Conservation (phyloP, 2,329 filamentous ascomycete genomes). For the Xylaria sp. region DNA sequence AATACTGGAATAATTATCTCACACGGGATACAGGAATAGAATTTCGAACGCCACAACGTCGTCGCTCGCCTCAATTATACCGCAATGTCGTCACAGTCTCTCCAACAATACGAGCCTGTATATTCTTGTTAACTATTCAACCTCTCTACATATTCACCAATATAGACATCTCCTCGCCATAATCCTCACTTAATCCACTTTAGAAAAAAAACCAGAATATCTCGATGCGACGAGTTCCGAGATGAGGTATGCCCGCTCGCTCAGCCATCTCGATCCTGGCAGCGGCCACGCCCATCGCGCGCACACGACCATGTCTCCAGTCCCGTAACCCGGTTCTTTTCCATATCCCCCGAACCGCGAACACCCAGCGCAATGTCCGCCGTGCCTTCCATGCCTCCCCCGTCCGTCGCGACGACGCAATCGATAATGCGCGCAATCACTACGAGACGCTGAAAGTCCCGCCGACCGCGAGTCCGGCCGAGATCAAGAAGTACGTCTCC, state of each 20-base stretch:
- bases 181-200: too few relatives aligned
- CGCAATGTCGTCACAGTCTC: too few relatives aligned
- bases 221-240: constrained; percentile 31
- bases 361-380: not conserved
- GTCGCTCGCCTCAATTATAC: too few relatives aligned
- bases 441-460: constrained; percentile 78
- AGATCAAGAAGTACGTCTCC: constrained; percentile 71
- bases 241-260: constrained; percentile 61
- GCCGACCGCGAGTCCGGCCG: constrained; percentile 60
- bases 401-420: constrained; percentile 32
- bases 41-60: too few relatives aligned
- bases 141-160: too few relatives aligned
- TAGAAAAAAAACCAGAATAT: too few relatives aligned
- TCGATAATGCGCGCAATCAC: constrained; percentile 52
- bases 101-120: not conserved
- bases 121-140: too few relatives aligned
- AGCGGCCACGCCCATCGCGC: constrained; percentile 22
- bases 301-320: not conserved
- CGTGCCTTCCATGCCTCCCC: constrained; percentile 42
- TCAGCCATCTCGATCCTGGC: constrained; percentile 24
- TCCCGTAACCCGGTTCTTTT: not conserved
- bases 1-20: too few relatives aligned
- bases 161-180: too few relatives aligned
- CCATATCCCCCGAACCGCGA: not conserved
- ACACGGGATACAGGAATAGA: too few relatives aligned